Evolutionary conservation across 2,329 filamentous ascomycete genomes (phyloP), one percentile per base, ranked within the genome.

Genomic region (Chalara sp.): DNA sequence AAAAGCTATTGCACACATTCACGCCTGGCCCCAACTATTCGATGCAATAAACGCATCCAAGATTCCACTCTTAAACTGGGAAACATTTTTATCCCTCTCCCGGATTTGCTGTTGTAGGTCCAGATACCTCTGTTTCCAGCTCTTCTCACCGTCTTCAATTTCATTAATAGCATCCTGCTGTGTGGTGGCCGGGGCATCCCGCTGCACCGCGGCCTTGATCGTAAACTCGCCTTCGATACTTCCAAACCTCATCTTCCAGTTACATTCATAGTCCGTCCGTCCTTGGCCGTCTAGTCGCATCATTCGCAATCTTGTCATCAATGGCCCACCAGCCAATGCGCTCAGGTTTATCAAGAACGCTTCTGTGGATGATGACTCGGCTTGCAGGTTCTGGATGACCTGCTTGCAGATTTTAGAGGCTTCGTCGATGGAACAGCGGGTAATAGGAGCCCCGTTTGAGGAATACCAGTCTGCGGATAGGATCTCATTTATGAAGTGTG

Each of bases 281-380:
- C 70, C 70, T 2, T 67, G 63, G 21, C 70, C 65, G n/a, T 75
- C 72, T 28, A 75, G 50, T 8, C 74, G 71, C 13, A 67, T 71
- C 44, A 76, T 67, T 28, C 67, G 68, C 21, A 68, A 63, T 5
- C 67, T 65, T 10, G 69, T 68, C 66, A 78, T 73, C 46, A 83
- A 68, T 31, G 75, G 72, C 4, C 76, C 76, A 6, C 81, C 80
- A 0, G 74, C 74, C 8, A 84, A 68, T 5, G 78, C 78, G 0
- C 79, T 73, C 5, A 83, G 63, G 59, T 82, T 83, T 56, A 81
- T 76, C 10, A 84, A 66, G 56, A 84, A 83, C 0, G 73, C 71
- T 59, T 82, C 74, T 5, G 76, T 72, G 8, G 72, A 76, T 1
- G 69, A 65, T 0, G 79, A 76, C 43, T 74, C 71, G 39, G 70